Evolutionary conservation across 768 basidiomycete genomes (phyloP).

Genomic region (Kwoniella dendrophila): DNA sequence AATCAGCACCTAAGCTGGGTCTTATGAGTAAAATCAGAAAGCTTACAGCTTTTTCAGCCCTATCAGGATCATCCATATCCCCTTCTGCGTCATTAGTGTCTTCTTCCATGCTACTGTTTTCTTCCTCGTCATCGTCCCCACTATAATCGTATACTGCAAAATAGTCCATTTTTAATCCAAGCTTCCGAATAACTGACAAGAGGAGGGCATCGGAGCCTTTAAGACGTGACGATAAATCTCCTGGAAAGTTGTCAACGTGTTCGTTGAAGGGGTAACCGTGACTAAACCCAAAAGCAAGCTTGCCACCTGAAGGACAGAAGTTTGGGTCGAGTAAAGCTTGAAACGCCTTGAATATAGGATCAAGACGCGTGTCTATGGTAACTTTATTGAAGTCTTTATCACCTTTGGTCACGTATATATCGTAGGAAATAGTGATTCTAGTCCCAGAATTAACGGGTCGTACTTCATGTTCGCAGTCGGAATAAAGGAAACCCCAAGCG

Average conservation of each 20-base stretch:
- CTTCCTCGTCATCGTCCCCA: not conserved
- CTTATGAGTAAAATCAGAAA: not conserved
- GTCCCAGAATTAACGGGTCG: constrained; percentile 58
- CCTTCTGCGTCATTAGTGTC: not conserved
- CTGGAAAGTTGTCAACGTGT: too few species aligned
- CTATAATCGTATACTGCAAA: constrained; percentile 1
- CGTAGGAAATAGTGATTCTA: constrained; percentile 59
- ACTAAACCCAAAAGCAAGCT: not conserved
- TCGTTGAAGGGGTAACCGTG: constrained; percentile 2
- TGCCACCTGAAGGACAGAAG: not conserved
- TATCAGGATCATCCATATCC: not conserved
- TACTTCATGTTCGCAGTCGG: constrained; percentile 61
- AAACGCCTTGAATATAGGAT: not conserved
- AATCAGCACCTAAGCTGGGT: not conserved
- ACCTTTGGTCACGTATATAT: constrained; percentile 22
- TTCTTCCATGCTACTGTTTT: not conserved
- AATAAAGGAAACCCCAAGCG: constrained; percentile 59
- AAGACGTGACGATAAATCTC: not conserved
- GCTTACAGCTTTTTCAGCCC: not conserved
- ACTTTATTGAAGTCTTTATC: not conserved
- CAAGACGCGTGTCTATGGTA: not conserved
- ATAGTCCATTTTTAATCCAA: not conserved
- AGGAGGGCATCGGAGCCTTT: constrained; percentile 6
- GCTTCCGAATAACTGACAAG: not conserved
- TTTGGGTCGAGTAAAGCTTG: not conserved